Evolutionary conservation across 169 alveolate genomes (phyloP), one percentile per base, ranked within the genome.

Genomic region (Cryptosporidium bovis): DNA sequence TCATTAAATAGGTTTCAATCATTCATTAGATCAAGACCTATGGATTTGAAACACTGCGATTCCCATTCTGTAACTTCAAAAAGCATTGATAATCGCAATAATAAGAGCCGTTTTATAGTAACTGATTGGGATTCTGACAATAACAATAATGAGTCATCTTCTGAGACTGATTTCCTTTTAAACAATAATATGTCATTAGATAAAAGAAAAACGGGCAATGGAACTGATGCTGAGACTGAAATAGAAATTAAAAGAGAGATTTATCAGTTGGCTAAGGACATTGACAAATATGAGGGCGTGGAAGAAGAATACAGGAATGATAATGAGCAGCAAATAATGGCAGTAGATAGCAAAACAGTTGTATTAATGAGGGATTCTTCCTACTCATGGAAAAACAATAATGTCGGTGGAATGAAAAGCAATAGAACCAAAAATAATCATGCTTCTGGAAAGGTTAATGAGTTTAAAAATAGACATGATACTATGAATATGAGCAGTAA

Each of bases 21-120:
- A 18, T 77, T 77, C 15, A 60, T 77, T 3, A 58, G 87, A 58
- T 77, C 87, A 12, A 77, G 87, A 24, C 87, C 87, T 27, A 48
- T 77, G n/a, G 77, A 77, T 46, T 62, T 77, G 33, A 77, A 71
- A n/a, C 87, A 77, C 40, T 60, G 77, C 15, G 65, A 77, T 27
- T 62, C 87, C 2, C 66, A 66, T 0, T 66, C 82, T 12, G 36
- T 66, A n/a, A 66, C 62, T 7, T 66, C 82, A 20, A 40, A 66
- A 10, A 48, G 29, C 34, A 44, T 50, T 13, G 48, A 8, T 40
- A 8, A 8, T 3, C 4, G 48, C 13, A 40, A 8, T 3, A 40
- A 40, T 8, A 40, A 40, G 48, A 40, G 10, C 4, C 13, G 48
- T 8, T 40, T 40, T 40, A 40, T 3, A 40, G 48, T 40, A 6